Base-by-base conservation (phyloP, 108 stramenopile genomes). In the Cyclotella cryptica region DNA sequence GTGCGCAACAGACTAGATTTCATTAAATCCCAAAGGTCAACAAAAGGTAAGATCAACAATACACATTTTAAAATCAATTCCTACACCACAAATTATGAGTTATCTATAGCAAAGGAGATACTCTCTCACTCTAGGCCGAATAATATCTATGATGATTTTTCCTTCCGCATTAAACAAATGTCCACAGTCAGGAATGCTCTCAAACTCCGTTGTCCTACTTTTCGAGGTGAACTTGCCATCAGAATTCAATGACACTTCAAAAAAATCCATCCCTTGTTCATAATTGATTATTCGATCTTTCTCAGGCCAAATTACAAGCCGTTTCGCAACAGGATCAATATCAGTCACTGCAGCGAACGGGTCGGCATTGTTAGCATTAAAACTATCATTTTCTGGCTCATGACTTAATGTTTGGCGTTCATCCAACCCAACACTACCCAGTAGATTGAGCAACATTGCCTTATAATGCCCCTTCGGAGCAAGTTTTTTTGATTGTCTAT, bases 251-350 rank as follows among this genome's bases (percentile, higher is more conserved):
- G 55, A 43, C 15, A 57, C 69, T 26, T 71, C 47, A 71, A 71
- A 71, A 54, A 71, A 71, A 9, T 13, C n/a, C 42, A 24, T 71
- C 7, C 69, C 69, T 44, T 43, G 24, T 40, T 71, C 69, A 43
- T 40, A 71, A 58, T 71, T 71, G 19, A 71, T 71, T 0, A 71
- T 55, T 57, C 69, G 35, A 51, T 71, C 69, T 41, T 71, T 71
- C 18, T 71, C 55, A 8, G 69, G 69, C 69, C 69, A 71, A 41
- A 71, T 58, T 14, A 71, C 69, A 21, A 71, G 55, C 10, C 69
- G 69, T 35, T 71, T 29, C 41, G 40, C 41, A 14, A n/a, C 47
- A 22, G 53, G 5, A 71, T 71, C 55, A 58, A 71, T 53, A 58
- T 71, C 69, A 8, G 39, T 45, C 40, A 51, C 17, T 24, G 70